A percentile compares a stretch with the other conserved stretches of the same genome.
Evolutionary conservation across 1,139 yeast genomes (phyloP).

Genomic region (Meyerozyma guilliermondii): DNA sequence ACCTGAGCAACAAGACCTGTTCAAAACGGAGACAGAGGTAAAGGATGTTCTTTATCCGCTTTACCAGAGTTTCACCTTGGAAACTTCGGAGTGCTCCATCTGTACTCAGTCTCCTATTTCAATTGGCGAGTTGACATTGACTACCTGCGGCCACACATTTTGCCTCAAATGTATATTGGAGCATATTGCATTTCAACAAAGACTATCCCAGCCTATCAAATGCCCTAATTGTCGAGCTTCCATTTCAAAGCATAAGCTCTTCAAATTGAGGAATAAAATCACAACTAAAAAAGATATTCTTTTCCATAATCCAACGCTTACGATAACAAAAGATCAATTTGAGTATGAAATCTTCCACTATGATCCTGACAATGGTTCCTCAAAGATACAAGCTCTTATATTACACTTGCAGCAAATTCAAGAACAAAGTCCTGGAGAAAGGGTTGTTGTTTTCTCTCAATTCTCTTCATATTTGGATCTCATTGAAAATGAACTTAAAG

Average conservation of each 20-base stretch:
- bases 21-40: conserved; percentile 29
- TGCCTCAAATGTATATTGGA: conserved; percentile 73
- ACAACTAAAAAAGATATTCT: conserved; percentile 28
- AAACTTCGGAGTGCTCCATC: conserved; percentile 74
- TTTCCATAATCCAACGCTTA: conserved; percentile 24
- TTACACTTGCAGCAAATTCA: conserved; percentile 51
- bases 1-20: conserved; percentile 16
- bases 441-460: conserved; percentile 86
- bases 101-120: conserved; percentile 68
- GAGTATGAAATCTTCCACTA: conserved; percentile 36
- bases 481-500: conserved; percentile 55
- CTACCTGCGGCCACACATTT: conserved; percentile 79
- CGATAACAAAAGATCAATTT: conserved; percentile 16
- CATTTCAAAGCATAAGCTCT: conserved; percentile 39
- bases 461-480: conserved; percentile 80
- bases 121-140: conserved; percentile 52
- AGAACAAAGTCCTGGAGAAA: conserved; percentile 57
- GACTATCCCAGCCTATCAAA: conserved; percentile 17
- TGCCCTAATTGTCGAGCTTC: conserved; percentile 61
- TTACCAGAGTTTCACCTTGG: conserved; percentile 22
- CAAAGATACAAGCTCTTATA: conserved; percentile 71
- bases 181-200: conserved; percentile 50
- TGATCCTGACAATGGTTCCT: conserved; percentile 53
- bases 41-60: conserved; percentile 25
- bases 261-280: conserved; percentile 29